phyloP scores from a whole-genome alignment of 192 early-diverging fungal species.

The Coemansia sp. region DNA sequence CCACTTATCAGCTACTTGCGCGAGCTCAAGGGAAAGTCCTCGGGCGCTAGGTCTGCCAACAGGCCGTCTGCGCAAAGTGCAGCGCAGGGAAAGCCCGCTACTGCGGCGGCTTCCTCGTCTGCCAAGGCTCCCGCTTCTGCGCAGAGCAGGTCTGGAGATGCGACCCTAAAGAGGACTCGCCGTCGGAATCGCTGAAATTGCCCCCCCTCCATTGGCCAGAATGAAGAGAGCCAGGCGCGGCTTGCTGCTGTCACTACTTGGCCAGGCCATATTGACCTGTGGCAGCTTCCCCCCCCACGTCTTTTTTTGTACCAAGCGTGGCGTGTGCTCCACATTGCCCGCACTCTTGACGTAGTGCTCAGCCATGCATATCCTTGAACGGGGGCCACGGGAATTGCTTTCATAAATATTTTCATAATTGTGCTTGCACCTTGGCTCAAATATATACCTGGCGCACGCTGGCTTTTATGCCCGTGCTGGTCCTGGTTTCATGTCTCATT shows the following conservation, averaged over 20 bases:
- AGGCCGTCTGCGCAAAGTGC: not conserved
- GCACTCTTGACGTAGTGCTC: not conserved
- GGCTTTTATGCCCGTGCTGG: not conserved
- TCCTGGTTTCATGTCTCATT: not conserved
- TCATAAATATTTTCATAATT: not conserved
- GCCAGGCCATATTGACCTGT: not conserved
- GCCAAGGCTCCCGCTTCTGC: not conserved
- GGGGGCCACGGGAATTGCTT: not conserved
- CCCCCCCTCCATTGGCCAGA: not conserved
- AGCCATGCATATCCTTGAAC: not conserved
- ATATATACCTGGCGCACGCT: not conserved
- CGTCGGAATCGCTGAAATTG: slow-evolving; percentile 19
- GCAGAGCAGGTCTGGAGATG: not conserved
- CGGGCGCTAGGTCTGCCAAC: not conserved
- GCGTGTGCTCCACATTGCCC: not conserved
- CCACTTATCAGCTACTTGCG: slow-evolving; percentile 42
- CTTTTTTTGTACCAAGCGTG: not conserved
- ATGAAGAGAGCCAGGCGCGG: not conserved
- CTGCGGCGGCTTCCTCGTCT: not conserved
- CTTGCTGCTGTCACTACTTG: not conserved
- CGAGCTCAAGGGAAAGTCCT: slow-evolving; percentile 21
- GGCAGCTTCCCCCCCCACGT: not conserved
- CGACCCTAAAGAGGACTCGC: slow-evolving; percentile 9
- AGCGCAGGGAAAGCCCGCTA: not conserved
- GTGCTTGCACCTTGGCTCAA: not conserved